Evolutionary conservation across 768 basidiomycete species (phyloP).

Genomic region (Suillus hirtellus): DNA sequence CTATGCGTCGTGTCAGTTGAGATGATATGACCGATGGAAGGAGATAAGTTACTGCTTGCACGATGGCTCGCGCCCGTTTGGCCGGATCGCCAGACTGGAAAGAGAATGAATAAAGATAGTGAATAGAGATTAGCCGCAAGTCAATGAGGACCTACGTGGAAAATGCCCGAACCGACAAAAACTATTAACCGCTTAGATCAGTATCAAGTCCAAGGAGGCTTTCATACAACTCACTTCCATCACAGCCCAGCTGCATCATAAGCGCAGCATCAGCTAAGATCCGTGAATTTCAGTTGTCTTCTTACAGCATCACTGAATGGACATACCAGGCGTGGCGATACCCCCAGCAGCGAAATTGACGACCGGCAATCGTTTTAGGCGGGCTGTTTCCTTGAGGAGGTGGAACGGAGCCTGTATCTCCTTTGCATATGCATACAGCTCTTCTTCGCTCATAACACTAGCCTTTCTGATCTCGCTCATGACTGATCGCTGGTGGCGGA

Average conservation of each 20-base stretch:
- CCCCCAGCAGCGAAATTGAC: conserved; percentile 98
- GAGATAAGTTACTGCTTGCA: conserved; percentile 75
- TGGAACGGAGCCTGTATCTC: conserved; percentile 94
- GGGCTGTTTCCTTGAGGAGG: conserved; percentile 93
- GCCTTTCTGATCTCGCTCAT: conserved; percentile 83
- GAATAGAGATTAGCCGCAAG: conserved; percentile 4
- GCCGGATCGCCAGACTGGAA: conserved; percentile 86
- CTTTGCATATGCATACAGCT: conserved; percentile 91
- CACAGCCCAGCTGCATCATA: conserved; percentile 99
- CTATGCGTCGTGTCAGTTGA: conserved; percentile 35
- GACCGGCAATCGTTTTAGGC: conserved; percentile 88
- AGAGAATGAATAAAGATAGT: background rate
- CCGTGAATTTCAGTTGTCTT: conserved; percentile 1
- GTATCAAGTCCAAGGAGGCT: background rate
- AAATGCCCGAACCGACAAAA: conserved; percentile 97
- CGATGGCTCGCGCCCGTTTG: conserved; percentile 92
- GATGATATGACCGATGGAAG: conserved; percentile 3
- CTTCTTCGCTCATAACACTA: conserved; percentile 89
- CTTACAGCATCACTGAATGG: background rate
- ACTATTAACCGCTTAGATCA: conserved; percentile 47
- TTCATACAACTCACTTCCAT: conserved; percentile 67
- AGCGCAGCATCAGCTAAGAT: conserved; percentile 85
- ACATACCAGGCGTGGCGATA: conserved; percentile 82
- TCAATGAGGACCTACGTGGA: conserved; percentile 62
- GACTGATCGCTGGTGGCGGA: conserved; percentile 86